Conservation (phyloP, 169 alveolate genomes). For the Theileria orientalis region DNA sequence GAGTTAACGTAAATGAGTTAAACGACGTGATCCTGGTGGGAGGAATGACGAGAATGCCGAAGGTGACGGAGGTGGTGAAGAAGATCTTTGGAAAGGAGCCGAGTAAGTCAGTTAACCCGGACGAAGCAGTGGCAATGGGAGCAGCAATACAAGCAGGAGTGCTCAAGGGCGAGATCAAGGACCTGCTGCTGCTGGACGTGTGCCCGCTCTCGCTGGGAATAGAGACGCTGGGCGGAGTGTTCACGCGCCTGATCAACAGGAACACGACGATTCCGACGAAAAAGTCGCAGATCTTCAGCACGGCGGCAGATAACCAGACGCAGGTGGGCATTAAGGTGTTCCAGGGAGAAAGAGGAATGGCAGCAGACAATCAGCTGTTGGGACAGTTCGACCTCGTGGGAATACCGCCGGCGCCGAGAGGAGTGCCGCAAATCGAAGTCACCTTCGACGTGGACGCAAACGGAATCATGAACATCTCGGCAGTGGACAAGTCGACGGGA, state of each 20-base stretch:
- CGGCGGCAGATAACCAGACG: constrained; percentile 98
- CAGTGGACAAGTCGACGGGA: constrained; percentile 97
- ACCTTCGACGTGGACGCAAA: constrained; percentile 98
- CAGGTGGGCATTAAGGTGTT: constrained; percentile 97
- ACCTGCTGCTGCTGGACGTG: constrained; percentile 94
- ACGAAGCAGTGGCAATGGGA: constrained; percentile 99
- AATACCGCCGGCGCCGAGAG: constrained; percentile 98
- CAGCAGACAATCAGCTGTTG: constrained; percentile 94
- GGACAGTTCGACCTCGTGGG: constrained; percentile 98
- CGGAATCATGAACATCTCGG: constrained; percentile 96
- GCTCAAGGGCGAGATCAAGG: constrained; percentile 96
- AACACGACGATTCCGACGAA: constrained; percentile 98
- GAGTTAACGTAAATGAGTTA: constrained; percentile 86
- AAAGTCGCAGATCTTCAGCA: constrained; percentile 95
- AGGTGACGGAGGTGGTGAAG: constrained; percentile 91
- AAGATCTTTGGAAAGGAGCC: constrained; percentile 92
- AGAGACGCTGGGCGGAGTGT: constrained; percentile 97
- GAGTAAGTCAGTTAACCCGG: constrained; percentile 97
- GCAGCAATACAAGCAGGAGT: constrained; percentile 99
- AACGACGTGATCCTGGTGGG: constrained; percentile 98
- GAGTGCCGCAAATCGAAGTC: constrained; percentile 93
- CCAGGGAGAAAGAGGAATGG: constrained; percentile 99
- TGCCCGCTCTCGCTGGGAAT: constrained; percentile 94
- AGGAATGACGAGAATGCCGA: constrained; percentile 99
- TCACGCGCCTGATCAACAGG: constrained; percentile 94